Evolutionary conservation across 345 rosid species (phyloP).

Genomic region (Pugionium cornutum): DNA sequence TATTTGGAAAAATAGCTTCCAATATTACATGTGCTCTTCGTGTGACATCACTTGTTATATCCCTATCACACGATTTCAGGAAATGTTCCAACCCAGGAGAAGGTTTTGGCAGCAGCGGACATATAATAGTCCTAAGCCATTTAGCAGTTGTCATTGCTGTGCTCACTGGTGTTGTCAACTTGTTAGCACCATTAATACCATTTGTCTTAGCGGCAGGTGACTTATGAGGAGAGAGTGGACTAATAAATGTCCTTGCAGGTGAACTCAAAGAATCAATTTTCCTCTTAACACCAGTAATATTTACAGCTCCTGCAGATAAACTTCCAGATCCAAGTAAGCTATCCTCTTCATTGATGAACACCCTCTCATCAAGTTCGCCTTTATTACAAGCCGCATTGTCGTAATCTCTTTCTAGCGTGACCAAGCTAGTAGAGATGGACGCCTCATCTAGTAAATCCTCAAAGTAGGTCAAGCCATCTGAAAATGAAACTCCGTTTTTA

Average conservation of each 20-base stretch:
- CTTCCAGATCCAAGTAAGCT: conserved; percentile 81
- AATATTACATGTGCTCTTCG: conserved; percentile 82
- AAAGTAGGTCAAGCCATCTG: conserved; percentile 90
- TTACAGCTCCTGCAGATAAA: conserved; percentile 46
- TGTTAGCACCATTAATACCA: conserved; percentile 45
- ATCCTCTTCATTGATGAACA: conserved; percentile 83
- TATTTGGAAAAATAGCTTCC: conserved; percentile 92
- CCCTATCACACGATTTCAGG: conserved; percentile 76
- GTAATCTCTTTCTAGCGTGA: conserved; percentile 73
- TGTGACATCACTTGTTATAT: conserved; percentile 72
- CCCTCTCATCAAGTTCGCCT: conserved; percentile 83
- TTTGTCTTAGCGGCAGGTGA: conserved; percentile 70
- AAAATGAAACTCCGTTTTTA: conserved; percentile 28
- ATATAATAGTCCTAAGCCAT: conserved; percentile 86
- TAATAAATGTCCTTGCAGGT: conserved; percentile 72
- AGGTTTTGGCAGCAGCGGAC: conserved; percentile 79
- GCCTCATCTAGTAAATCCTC: conserved; percentile 81
- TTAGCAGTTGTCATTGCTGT: conserved; percentile 97
- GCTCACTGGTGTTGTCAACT: conserved; percentile 83
- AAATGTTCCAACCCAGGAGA: conserved; percentile 69
- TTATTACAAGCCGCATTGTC: conserved; percentile 59
- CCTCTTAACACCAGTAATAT: conserved; percentile 67
- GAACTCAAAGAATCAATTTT: conserved; percentile 74
- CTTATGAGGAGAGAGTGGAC: conserved; percentile 82
- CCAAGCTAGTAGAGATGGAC: conserved; percentile 61